A percentile compares a stretch with the other conserved stretches of the same genome.
These are phyloP conservation scores for Mycena crocata DNA, from an alignment of 768 basidiomycete genomes.

Conservation along the genomic window DNA sequence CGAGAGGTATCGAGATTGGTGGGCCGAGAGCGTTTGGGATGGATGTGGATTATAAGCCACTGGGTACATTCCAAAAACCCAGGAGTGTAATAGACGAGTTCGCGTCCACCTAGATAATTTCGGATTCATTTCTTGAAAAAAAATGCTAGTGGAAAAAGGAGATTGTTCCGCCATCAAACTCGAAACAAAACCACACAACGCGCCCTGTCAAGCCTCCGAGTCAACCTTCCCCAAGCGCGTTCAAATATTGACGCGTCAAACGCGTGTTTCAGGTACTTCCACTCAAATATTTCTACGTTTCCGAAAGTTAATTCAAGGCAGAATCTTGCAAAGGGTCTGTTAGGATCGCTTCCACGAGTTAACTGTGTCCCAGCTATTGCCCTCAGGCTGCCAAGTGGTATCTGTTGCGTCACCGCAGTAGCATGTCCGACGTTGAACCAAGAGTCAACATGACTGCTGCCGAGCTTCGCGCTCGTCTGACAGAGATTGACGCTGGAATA, in stretches of 20 bases:
- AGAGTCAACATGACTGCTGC: neutral
- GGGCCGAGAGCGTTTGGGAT: slow-evolving; percentile 64
- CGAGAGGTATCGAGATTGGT: slow-evolving; percentile 60
- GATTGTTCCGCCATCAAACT: too few relatives aligned
- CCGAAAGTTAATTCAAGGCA: too few relatives aligned
- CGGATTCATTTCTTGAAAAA: too few relatives aligned
- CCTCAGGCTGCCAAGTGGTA: too few relatives aligned
- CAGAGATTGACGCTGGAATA: neutral
- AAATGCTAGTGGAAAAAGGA: too few relatives aligned
- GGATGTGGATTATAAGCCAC: slow-evolving; percentile 48
- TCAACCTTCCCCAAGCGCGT: neutral
- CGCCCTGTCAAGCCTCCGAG: neutral
- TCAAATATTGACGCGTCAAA: neutral
- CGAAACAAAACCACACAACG: slow-evolving; percentile 1
- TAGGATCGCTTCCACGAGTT: too few relatives aligned
- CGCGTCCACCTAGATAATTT: too few relatives aligned
- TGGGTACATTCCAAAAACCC: slow-evolving; percentile 52
- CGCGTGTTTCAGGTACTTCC: neutral
- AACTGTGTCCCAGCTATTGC: too few relatives aligned
- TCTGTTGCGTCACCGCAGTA: too few relatives aligned
- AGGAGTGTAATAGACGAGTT: slow-evolving; percentile 57
- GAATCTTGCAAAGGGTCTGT: too few relatives aligned
- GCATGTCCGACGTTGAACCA: too few relatives aligned
- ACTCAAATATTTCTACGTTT: too few relatives aligned
- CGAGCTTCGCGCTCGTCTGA: neutral